A percentile compares a stretch with the other conserved stretches of the same genome.
Conservation (phyloP, 2,329 filamentous ascomycete species). For the Niveomyces coronatus region DNA sequence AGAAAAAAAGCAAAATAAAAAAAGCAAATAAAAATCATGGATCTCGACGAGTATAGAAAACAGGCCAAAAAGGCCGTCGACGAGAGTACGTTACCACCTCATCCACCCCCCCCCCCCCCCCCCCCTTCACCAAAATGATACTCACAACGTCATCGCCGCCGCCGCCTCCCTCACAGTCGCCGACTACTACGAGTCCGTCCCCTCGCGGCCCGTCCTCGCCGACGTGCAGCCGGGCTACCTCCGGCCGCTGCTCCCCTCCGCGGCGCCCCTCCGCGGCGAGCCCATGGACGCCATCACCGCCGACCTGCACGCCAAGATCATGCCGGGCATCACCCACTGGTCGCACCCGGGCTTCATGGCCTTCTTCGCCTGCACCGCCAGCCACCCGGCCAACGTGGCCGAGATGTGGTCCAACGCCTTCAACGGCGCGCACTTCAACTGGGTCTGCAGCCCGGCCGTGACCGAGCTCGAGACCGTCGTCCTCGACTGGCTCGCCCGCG, state of each 20-base stretch:
- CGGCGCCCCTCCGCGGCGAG: constrained; percentile 56
- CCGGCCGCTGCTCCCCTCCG: constrained; percentile 60
- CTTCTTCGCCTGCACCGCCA: constrained; percentile 78
- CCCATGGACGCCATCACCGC: constrained; percentile 69
- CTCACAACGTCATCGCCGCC: too few species aligned
- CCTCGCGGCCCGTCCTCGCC: constrained; percentile 61
- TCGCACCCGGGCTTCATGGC: constrained; percentile 92
- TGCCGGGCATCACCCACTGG: constrained; percentile 92
- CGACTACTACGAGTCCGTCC: constrained; percentile 70
- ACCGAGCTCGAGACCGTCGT: constrained; percentile 92
- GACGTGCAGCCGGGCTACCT: constrained; percentile 79
- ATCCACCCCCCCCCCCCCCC: constrained; percentile 3
- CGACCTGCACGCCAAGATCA: constrained; percentile 77
- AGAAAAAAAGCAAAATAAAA: neutral
- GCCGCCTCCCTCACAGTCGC: constrained; percentile 51
- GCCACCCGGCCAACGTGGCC: constrained; percentile 77
- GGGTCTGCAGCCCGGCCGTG: constrained; percentile 85
- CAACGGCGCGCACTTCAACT: constrained; percentile 89
- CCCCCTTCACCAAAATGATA: constrained; percentile 5
- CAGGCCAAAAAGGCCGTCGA: constrained; percentile 72
- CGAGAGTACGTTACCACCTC: constrained; percentile 53
- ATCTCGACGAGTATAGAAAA: constrained; percentile 64
- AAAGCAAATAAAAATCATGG: constrained; percentile 43
- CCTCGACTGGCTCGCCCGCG: constrained; percentile 79
- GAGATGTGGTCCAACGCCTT: constrained; percentile 89